Base-by-base conservation (phyloP, 108 stramenopile genomes). In the Discostella pseudostelligera region DNA sequence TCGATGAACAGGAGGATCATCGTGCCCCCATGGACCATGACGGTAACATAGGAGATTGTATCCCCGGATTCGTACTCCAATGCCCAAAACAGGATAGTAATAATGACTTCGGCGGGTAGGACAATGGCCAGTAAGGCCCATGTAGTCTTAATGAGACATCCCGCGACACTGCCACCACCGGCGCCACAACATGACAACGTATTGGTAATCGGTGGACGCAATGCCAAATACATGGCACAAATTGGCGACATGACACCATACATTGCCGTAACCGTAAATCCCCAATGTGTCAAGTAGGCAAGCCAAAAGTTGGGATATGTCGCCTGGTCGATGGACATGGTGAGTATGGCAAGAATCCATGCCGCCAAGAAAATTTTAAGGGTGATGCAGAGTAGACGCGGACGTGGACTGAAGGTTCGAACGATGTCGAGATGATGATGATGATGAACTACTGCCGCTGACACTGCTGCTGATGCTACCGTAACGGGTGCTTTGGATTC, bases 121-220 rank as follows among this genome's bases (percentile, higher is more conserved):
- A 56, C 53, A 36, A 73, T 51, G 44, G 72, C 32, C 22, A 64
- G 59, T n/a, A 73, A 40, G 24, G 43, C 54, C 72, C 65, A 57
- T 0, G 45, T 37, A 12, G 37, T 37, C 25, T 40, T 42, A 20
- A 59, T 3, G 1, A 59, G 32, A 3, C 36, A 32, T 4, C 32
- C 32, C 5, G 32, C 32, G 4, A 32, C 28, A 7, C 20, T 4
- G 45, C 45, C 17, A 14, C 28, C n/a, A 28, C 14, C 47, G 3
- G 1, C 35, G 5, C 32, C 32, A 32, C 32, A 32, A 28, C 14
- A 21, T 19, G 8, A 1, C 14, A 44, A 66, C 13, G 39, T 64
- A 5, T 10, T 21, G 8, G 26, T 21, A 49, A 21, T 17, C 51
- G 29, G 22, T 20, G 25, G 28, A 12, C 56, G 29, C 16, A 56